phyloP scores from a whole-genome alignment of 768 basidiomycete species.

The Agaricus bisporus region DNA sequence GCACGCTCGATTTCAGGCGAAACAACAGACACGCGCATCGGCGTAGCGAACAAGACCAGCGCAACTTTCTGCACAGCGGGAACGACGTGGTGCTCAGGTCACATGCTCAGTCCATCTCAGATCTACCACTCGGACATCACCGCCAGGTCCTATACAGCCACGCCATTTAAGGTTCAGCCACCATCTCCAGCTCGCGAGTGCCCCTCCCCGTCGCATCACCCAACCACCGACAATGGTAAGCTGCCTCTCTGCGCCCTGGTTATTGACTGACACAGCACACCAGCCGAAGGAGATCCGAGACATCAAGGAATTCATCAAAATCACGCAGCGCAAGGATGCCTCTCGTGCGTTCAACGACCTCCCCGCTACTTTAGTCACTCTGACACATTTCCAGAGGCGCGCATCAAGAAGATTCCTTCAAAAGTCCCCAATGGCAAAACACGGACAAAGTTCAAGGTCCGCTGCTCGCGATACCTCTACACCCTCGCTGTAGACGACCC shows the following conservation, averaged over 20 bases:
- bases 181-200: slow-evolving; percentile 8
- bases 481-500: slow-evolving; percentile 94
- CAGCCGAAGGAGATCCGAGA: slow-evolving; percentile 97
- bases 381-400: slow-evolving; percentile 62
- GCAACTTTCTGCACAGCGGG: not conserved
- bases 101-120: not conserved
- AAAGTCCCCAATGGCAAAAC: slow-evolving; percentile 64
- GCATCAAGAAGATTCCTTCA: slow-evolving; percentile 91
- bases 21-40: slow-evolving; percentile 35
- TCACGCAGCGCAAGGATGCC: slow-evolving; percentile 96
- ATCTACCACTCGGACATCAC: not conserved
- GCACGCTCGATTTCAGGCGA: slow-evolving; percentile 66
- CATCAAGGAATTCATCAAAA: slow-evolving; percentile 98
- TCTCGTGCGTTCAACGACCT: slow-evolving; percentile 56
- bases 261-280: slow-evolving; percentile 4
- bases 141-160: slow-evolving; percentile 20
- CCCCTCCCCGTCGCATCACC: slow-evolving; percentile 14
- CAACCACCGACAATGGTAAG: slow-evolving; percentile 38
- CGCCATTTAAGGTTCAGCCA: slow-evolving; percentile 32
- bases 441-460: slow-evolving; percentile 97
- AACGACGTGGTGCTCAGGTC: not conserved
- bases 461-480: slow-evolving; percentile 95
- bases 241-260: not conserved
- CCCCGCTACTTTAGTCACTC: not conserved
- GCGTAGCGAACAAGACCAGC: not conserved